phyloP scores from a whole-genome alignment of 306 rosid genomes.

The Malus sylvestris region DNA sequence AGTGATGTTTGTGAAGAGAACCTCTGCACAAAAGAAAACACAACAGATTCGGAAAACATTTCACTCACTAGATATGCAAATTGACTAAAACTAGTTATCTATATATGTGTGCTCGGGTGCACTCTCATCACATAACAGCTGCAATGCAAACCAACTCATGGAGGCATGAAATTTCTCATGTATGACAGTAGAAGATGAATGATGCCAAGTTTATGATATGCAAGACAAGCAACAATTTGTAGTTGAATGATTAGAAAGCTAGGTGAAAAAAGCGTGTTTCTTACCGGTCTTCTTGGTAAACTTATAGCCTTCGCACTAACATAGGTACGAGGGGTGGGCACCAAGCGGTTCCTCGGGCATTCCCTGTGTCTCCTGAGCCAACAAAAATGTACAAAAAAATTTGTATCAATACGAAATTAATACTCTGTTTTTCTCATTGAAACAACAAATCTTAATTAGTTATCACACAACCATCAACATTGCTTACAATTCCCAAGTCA shows the following conservation, averaged over 20 bases:
- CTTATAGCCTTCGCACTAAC: slow-evolving; percentile 56
- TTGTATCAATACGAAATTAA: background rate
- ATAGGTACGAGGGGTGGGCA: slow-evolving; percentile 65
- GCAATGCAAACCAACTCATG: background rate
- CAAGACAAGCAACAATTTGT: background rate
- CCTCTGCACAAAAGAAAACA: slow-evolving; percentile 27
- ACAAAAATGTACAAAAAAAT: background rate
- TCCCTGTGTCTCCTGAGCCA: slow-evolving; percentile 65
- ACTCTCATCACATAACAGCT: background rate
- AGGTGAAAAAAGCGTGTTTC: background rate
- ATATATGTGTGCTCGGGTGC: too few relatives aligned
- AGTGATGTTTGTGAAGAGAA: slow-evolving; percentile 28
- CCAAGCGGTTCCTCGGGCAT: slow-evolving; percentile 71
- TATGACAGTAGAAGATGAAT: background rate
- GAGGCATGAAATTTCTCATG: background rate
- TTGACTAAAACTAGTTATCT: too few relatives aligned
- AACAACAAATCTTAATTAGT: slow-evolving; percentile 61
- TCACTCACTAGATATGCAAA: background rate
- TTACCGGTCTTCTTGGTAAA: slow-evolving; percentile 81
- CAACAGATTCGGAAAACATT: background rate
- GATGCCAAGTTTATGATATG: background rate
- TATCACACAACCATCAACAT: slow-evolving; percentile 85
- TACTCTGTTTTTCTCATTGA: background rate
- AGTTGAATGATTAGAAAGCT: background rate
- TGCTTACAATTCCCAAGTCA: slow-evolving; percentile 97